A percentile compares a stretch with the other conserved stretches of the same genome.
phyloP scores from a whole-genome alignment of 805 yeast species.

The Alloascoidea africana region DNA sequence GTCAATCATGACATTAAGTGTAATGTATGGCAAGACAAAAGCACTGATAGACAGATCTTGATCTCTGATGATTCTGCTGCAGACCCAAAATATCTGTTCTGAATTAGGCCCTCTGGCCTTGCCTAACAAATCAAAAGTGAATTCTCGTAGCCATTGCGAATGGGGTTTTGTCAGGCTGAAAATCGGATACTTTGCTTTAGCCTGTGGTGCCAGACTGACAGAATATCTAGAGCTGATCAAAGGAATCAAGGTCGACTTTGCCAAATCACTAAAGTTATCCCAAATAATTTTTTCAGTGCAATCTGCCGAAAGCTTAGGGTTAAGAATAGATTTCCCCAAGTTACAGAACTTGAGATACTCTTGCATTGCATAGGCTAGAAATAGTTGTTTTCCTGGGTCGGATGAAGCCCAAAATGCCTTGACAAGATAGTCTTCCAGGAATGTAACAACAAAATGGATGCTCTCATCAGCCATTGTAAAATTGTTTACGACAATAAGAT shows the following conservation, averaged over 20 bases:
- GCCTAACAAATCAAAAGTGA: slow-evolving; percentile 53
- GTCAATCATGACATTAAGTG: slow-evolving; percentile 44
- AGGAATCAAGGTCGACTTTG: slow-evolving; percentile 65
- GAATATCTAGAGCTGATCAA: slow-evolving; percentile 56
- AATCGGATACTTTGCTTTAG: slow-evolving; percentile 26
- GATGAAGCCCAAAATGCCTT: slow-evolving; percentile 83
- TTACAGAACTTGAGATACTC: slow-evolving; percentile 51
- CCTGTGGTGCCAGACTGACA: slow-evolving; percentile 32
- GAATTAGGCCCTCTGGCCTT: slow-evolving; percentile 19
- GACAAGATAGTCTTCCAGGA: slow-evolving; percentile 57
- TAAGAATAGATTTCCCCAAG: slow-evolving; percentile 22
- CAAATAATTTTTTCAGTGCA: slow-evolving; percentile 26
- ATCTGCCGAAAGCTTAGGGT: slow-evolving; percentile 7
- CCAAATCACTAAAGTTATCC: slow-evolving; percentile 45
- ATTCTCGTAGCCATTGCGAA: slow-evolving; percentile 55
- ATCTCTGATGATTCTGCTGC: slow-evolving; percentile 48
- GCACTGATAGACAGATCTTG: slow-evolving; percentile 58
- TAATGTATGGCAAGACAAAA: slow-evolving; percentile 63
- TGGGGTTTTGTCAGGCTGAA: slow-evolving; percentile 13
- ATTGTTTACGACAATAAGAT: slow-evolving; percentile 39
- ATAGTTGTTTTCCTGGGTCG: slow-evolving; percentile 72
- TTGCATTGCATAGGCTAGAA: slow-evolving; percentile 81
- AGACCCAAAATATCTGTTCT: slow-evolving; percentile 39
- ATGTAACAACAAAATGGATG: slow-evolving; percentile 43
- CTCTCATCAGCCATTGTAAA: slow-evolving; percentile 49